A percentile compares a stretch with the other conserved stretches of the same genome.
These are phyloP conservation scores for Kitagawia praeruptora DNA, from an alignment of 129 eudicot genomes.

Conservation along the genomic window DNA sequence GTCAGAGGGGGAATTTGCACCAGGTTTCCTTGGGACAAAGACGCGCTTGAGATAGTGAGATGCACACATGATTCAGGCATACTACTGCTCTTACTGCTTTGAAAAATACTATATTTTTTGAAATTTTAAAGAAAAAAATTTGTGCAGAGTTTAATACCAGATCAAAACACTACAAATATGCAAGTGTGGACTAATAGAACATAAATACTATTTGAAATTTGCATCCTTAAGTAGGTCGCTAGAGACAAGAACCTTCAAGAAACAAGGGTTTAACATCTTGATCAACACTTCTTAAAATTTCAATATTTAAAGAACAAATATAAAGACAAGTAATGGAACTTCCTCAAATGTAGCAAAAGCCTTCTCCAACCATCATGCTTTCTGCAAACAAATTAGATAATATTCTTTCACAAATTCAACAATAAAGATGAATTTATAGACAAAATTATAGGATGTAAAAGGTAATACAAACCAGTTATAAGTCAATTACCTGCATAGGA, in stretches of 20 bases:
- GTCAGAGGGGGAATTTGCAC: neutral
- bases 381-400: neutral
- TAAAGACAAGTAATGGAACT: neutral
- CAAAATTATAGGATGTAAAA: neutral
- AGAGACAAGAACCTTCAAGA: neutral
- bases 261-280: neutral
- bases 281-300: neutral
- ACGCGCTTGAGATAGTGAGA: neutral
- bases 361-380: neutral
- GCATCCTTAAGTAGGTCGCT: neutral
- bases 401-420: neutral
- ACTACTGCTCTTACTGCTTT: neutral
- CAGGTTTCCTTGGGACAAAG: neutral
- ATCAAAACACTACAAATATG: neutral
- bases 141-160: neutral
- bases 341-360: neutral
- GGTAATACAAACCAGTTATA: neutral
- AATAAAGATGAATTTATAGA: neutral
- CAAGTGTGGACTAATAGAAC: neutral
- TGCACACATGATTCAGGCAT: neutral
- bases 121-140: too few species aligned
- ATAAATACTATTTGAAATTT: neutral
- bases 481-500: slow-evolving; percentile 66
- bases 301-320: neutral
- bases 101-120: neutral